Evolutionary conservation across 768 basidiomycete species (phyloP), one percentile per base, ranked within the genome.

Genomic region (Xerocomus brunneocitrinus): DNA sequence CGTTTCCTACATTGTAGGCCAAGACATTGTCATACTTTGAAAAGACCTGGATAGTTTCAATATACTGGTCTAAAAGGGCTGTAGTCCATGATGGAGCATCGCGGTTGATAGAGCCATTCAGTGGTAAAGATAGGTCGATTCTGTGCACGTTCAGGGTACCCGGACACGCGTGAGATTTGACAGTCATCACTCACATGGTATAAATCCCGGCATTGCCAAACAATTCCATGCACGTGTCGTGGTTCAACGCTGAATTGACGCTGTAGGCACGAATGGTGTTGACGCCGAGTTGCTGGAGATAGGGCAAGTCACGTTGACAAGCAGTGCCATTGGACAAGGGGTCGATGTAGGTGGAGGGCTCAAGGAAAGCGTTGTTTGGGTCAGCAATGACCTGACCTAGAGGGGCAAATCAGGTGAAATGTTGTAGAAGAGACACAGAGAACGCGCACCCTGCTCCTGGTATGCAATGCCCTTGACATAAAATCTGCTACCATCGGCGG

Each of bases 1-100:
- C 94, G 63, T 97, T 97, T 22, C 92, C 94, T 54, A 97, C 78
- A 64, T 95, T 95, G 73, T 79, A 95, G 10, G 85, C 93, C 52
- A 95, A 74, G 14, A 97, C 81, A 60, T 97, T 97, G 75, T 90
- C 83, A 62, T 95, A 97, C 67, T 89, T 83, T 65, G 76, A 77
- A 75, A 95, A 95, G 0, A 74, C 75, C 57, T 90, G 76, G 60
- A 95, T 88, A 27, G 91, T 95, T 28, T 67, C 65, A 55, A 87
- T 77, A 69, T 95, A 97, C 54, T 82, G 77, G 66, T 91, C 79
- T 34, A 89, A 72, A n/a, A 95, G 71, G 64, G 83, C 89, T 6
- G 87, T 88, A 0, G 85, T 78, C 93, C 93, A 95, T 0, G 85
- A 67, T 0, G 93, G 93, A 28, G 73, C 62, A 38, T 67, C 61